phyloP scores from a whole-genome alignment of 352 stramenopile genomes.

The Pythium oligandrum region DNA sequence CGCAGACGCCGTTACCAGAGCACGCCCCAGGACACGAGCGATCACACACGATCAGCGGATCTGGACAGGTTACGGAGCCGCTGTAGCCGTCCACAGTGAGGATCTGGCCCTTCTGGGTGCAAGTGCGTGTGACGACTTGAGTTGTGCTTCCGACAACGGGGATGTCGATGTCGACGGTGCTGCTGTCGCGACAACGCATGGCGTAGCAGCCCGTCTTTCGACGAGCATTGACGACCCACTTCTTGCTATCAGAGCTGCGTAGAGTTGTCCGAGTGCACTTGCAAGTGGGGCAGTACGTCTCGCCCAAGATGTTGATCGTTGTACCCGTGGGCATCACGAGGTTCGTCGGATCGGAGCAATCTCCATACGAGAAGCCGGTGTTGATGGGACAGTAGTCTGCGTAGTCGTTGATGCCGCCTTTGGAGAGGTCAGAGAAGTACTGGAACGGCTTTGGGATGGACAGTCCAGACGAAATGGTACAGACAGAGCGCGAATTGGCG shows the following conservation, averaged over 20 bases:
- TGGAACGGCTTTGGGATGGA: slow-evolving; percentile 45
- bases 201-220: slow-evolving; percentile 75
- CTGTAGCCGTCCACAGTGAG: slow-evolving; percentile 41
- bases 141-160: slow-evolving; percentile 12
- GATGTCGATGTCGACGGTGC: slow-evolving; percentile 39
- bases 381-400: slow-evolving; percentile 80
- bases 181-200: slow-evolving; percentile 47
- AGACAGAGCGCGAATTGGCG: slow-evolving; percentile 59
- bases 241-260: slow-evolving; percentile 47
- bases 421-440: slow-evolving; percentile 52
- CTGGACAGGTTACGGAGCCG: slow-evolving; percentile 55
- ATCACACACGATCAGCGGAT: slow-evolving; percentile 55
- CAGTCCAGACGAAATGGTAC: slow-evolving; percentile 34
- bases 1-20: slow-evolving; percentile 26
- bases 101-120: slow-evolving; percentile 32
- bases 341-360: slow-evolving; percentile 61
- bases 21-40: slow-evolving; percentile 24
- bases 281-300: slow-evolving; percentile 69
- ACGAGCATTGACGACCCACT: slow-evolving; percentile 48
- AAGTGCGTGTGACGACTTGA: slow-evolving; percentile 31
- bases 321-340: slow-evolving; percentile 37
- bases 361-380: slow-evolving; percentile 53
- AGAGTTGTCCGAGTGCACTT: slow-evolving; percentile 69
- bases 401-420: slow-evolving; percentile 59
- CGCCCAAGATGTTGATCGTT: slow-evolving; percentile 68